A percentile compares a stretch with the other conserved stretches of the same genome.
Evolutionary conservation across 305 asterid genomes (phyloP).

Genomic region (Fraxinus xanthoxyloides): DNA sequence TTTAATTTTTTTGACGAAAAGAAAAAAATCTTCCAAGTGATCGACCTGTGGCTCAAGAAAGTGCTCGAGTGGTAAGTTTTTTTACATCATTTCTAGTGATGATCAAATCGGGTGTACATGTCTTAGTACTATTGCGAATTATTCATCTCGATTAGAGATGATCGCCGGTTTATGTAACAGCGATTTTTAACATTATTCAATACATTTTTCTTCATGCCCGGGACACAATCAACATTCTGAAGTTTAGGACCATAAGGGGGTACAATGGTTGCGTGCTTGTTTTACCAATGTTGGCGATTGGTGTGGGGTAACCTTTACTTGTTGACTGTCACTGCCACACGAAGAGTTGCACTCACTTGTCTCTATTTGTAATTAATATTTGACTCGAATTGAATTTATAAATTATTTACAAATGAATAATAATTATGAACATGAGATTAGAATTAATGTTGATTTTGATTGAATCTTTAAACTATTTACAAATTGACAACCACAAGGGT

Average conservation of each 20-base stretch:
- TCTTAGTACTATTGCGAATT: background rate
- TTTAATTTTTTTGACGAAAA: background rate
- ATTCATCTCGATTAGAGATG: background rate
- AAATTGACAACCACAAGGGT: too few relatives aligned
- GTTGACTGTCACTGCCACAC: background rate
- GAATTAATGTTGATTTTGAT: too few relatives aligned
- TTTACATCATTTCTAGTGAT: background rate
- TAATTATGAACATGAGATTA: too few relatives aligned
- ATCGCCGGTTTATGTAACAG: too few relatives aligned
- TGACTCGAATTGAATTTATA: too few relatives aligned
- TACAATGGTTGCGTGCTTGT: background rate
- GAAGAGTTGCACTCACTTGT: too few relatives aligned
- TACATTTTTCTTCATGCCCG: too few relatives aligned
- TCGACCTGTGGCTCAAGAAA: background rate
- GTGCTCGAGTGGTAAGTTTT: background rate
- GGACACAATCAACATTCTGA: background rate
- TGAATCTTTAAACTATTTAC: too few relatives aligned
- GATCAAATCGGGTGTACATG: too few relatives aligned
- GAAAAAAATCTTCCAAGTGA: background rate
- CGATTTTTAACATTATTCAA: background rate
- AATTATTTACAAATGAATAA: too few relatives aligned
- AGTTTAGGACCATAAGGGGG: background rate
- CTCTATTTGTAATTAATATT: too few relatives aligned
- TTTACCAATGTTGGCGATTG: background rate
- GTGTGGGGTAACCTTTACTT: background rate